These are phyloP conservation scores for Psidium guajava DNA, from an alignment of 345 rosid genomes.

Conservation along the genomic window DNA sequence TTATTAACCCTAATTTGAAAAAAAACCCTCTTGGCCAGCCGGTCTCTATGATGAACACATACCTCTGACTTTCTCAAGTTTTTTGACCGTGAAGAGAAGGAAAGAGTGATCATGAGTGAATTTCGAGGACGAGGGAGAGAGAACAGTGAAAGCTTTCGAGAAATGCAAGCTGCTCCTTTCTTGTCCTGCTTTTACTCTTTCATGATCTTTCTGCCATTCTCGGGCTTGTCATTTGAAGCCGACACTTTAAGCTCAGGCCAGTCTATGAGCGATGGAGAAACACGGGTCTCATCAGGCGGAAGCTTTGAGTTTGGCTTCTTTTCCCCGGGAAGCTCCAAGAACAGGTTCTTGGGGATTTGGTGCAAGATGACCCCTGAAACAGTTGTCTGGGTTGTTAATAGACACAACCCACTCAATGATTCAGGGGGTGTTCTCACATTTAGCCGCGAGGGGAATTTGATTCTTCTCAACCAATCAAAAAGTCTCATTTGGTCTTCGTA, in stretches of 20 bases:
- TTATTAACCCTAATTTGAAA: too few species aligned
- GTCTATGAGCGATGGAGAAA: constrained; percentile 6
- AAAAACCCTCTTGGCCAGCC: too few species aligned
- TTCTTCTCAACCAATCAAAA: too few species aligned
- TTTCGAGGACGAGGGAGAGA: constrained; percentile 3
- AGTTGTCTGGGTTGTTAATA: constrained; percentile 31
- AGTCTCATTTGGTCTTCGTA: too few species aligned
- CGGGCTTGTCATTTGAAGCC: background rate
- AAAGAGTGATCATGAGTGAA: too few species aligned
- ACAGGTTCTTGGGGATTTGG: constrained; percentile 24
- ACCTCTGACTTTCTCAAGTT: too few species aligned
- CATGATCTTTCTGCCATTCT: background rate
- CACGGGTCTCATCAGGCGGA: background rate
- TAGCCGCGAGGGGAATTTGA: too few species aligned
- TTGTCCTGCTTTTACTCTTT: background rate
- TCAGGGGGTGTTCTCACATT: too few species aligned
- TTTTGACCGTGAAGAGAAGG: too few species aligned
- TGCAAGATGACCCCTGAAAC: constrained; percentile 2
- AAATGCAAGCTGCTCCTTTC: background rate
- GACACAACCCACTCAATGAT: too few species aligned
- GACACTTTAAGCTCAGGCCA: background rate
- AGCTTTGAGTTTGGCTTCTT: constrained; percentile 5
- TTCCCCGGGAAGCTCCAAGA: constrained; percentile 2
- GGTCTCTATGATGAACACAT: too few species aligned
- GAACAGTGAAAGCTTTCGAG: background rate